A percentile compares a stretch with the other conserved stretches of the same genome.
These are phyloP conservation scores for Fusarium albidum DNA, from an alignment of 2,329 filamentous ascomycete species.

Conservation along the genomic window DNA sequence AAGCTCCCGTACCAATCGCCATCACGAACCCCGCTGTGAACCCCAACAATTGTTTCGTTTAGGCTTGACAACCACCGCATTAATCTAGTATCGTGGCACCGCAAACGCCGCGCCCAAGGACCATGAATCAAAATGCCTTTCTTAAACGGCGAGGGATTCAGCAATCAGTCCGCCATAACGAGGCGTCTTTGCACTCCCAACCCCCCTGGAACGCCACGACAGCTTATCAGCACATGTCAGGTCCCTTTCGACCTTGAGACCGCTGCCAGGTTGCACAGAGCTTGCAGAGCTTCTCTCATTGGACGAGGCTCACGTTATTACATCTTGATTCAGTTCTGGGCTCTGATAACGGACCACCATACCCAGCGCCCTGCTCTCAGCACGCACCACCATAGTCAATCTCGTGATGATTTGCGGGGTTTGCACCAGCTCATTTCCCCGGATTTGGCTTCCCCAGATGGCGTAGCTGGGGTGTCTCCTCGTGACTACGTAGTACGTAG, in stretches of 20 bases:
- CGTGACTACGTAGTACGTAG: too few species aligned
- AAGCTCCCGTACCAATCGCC: conserved; percentile 19
- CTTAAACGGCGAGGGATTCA: too few species aligned
- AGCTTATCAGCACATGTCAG: too few species aligned
- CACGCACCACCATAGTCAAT: conserved; percentile 1
- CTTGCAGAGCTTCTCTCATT: conserved; percentile 1
- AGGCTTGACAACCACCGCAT: not conserved
- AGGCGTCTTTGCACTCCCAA: too few species aligned
- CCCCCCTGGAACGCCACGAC: too few species aligned
- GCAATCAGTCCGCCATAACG: too few species aligned
- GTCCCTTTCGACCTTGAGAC: too few species aligned
- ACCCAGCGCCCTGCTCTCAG: not conserved
- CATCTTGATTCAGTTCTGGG: not conserved
- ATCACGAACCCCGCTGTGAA: conserved; percentile 27
- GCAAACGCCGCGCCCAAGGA: too few species aligned
- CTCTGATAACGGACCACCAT: conserved; percentile 11
- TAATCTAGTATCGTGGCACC: too few species aligned
- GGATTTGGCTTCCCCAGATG: conserved; percentile 31
- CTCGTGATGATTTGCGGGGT: conserved; percentile 26
- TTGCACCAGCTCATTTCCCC: conserved; percentile 26
- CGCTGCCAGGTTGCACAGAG: too few species aligned
- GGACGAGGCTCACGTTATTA: conserved; percentile 1
- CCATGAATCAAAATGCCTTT: too few species aligned
- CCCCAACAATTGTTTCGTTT: conserved; percentile 11
- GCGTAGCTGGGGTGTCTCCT: conserved; percentile 18